phyloP scores from a whole-genome alignment of 371 early-diverging fungal species.

The Saksenaea oblongispora region DNA sequence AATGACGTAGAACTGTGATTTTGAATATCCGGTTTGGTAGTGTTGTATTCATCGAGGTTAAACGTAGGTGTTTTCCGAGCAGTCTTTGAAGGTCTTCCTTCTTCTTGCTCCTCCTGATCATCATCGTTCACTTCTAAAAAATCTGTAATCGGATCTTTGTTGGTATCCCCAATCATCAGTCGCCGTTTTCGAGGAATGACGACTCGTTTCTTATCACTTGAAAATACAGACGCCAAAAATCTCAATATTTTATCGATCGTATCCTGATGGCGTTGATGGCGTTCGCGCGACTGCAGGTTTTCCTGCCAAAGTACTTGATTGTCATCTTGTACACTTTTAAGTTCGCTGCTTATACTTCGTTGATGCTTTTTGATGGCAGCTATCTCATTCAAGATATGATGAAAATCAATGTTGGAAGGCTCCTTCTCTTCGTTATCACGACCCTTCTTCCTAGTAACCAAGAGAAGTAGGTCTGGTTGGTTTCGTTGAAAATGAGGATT shows the following conservation, averaged over 20 bases:
- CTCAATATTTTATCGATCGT: constrained; percentile 89
- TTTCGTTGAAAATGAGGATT: constrained; percentile 58
- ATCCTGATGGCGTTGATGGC: constrained; percentile 85
- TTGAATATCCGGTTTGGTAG: constrained; percentile 9
- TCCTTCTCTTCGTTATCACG: constrained; percentile 56
- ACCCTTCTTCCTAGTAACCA: constrained; percentile 60
- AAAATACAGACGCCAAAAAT: constrained; percentile 80
- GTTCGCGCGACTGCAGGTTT: constrained; percentile 69
- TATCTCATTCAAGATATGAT: constrained; percentile 78
- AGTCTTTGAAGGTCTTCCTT: constrained; percentile 19
- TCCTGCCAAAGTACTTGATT: constrained; percentile 92
- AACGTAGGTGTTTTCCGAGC: constrained; percentile 12
- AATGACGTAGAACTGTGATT: constrained; percentile 10
- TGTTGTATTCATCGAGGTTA: constrained; percentile 25
- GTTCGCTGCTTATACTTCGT: constrained; percentile 79
- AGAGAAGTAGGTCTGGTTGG: constrained; percentile 55
- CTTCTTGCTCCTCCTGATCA: constrained; percentile 28
- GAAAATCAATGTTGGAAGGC: constrained; percentile 55
- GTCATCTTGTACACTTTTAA: constrained; percentile 86
- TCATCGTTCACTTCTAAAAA: constrained; percentile 19
- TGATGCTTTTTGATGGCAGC: constrained; percentile 90
- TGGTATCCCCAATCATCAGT: constrained; percentile 41
- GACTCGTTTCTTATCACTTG: constrained; percentile 61
- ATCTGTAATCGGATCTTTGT: constrained; percentile 17
- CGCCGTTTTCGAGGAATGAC: constrained; percentile 60